Evolutionary conservation across 192 early-diverging fungal genomes (phyloP).

Genomic region (Coemansia sp.): DNA sequence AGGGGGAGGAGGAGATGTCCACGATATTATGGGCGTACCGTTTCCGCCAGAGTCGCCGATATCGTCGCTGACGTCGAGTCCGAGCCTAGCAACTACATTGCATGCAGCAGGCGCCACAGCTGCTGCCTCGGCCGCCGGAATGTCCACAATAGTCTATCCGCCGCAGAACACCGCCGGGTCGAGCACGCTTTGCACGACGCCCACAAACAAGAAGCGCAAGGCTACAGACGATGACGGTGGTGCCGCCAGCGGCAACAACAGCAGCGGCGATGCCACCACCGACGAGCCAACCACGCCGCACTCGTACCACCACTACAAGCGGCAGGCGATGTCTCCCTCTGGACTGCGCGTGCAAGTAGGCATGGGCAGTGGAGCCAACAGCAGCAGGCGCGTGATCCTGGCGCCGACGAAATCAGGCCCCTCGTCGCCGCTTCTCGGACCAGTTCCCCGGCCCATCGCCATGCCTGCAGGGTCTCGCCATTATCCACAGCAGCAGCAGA

Average conservation of each 20-base stretch:
- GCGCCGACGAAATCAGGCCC: conserved; percentile 18
- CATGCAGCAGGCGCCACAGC: background rate
- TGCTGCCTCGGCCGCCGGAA: background rate
- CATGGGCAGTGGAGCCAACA: conserved; percentile 1
- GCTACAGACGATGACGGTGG: conserved; percentile 29
- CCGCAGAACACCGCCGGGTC: background rate
- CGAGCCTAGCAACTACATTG: conserved; percentile 5
- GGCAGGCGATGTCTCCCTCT: conserved; percentile 51
- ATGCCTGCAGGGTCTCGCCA: conserved; percentile 8
- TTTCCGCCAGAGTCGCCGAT: conserved; percentile 31
- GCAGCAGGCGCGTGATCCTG: conserved; percentile 2
- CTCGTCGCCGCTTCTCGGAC: conserved; percentile 30
- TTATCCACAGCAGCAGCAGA: conserved; percentile 8
- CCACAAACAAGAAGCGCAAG: conserved; percentile 26
- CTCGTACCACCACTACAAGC: conserved; percentile 31
- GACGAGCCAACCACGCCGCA: conserved; percentile 6
- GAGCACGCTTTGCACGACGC: background rate
- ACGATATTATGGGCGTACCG: background rate
- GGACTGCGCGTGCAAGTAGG: conserved; percentile 42
- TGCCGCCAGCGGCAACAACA: background rate
- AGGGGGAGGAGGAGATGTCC: background rate
- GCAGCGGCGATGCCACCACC: background rate
- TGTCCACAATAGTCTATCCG: background rate
- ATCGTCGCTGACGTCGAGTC: conserved; percentile 32
- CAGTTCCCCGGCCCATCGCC: conserved; percentile 13